Evolutionary conservation across 1,284 basidiomycete species (phyloP).

Genomic region (Schizophyllum commune): DNA sequence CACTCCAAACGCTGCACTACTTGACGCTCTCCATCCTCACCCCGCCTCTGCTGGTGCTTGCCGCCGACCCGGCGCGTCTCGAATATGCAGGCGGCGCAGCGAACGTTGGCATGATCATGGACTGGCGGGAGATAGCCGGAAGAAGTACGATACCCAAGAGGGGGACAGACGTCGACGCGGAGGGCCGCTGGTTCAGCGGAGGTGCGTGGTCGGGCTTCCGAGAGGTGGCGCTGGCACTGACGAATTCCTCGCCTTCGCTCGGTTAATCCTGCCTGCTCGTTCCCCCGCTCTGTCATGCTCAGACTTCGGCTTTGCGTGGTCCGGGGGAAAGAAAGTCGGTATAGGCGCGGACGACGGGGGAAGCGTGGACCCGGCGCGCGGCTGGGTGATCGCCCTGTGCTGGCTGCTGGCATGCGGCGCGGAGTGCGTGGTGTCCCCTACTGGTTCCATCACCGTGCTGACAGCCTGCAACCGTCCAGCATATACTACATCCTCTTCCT

Average conservation of each 20-base stretch:
- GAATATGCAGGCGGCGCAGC: constrained; percentile 81
- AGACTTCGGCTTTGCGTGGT: constrained; percentile 43
- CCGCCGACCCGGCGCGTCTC: constrained; percentile 70
- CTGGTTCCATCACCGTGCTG: constrained; percentile 6
- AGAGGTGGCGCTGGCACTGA: not conserved
- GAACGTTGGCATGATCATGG: constrained; percentile 90
- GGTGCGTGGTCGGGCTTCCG: not conserved
- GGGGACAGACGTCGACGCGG: not conserved
- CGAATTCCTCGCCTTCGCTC: not conserved
- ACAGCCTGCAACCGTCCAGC: constrained; percentile 33
- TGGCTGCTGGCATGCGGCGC: constrained; percentile 76
- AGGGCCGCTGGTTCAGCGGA: not conserved
- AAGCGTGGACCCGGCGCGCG: constrained; percentile 64
- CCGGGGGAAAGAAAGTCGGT: constrained; percentile 64
- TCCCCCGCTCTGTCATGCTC: not conserved
- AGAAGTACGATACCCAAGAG: constrained; percentile 62
- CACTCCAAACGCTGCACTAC: constrained; percentile 90
- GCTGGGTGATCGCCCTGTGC: constrained; percentile 81
- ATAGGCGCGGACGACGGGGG: constrained; percentile 45
- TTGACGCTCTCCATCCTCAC: constrained; percentile 76
- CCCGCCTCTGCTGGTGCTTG: constrained; percentile 71
- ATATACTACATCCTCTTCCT: constrained; percentile 84
- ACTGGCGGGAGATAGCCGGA: constrained; percentile 94
- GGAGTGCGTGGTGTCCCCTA: constrained; percentile 49
- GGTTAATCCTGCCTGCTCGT: too few relatives aligned